Evolutionary conservation across 1,284 basidiomycete species (phyloP), one percentile per base, ranked within the genome.

Genomic region (Pseudozyma sp.): DNA sequence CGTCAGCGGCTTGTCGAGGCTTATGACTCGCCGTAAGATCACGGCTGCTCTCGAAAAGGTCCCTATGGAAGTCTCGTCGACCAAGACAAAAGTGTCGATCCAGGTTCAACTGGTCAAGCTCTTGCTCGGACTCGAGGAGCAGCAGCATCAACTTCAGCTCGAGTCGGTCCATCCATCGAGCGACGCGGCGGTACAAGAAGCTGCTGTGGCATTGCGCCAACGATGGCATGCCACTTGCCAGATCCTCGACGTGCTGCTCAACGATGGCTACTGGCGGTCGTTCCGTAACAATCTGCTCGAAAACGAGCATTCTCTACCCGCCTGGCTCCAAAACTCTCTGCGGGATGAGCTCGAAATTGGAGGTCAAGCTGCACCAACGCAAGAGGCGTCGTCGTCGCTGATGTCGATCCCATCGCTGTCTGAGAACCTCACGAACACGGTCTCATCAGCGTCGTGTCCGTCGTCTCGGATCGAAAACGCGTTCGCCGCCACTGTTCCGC

Each of bases 191-290:
- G 19, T 14, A 17, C 24, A 9, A 7, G 40, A 34, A 37, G 30
- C 57, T 7, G 45, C 11, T 5, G 49, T 11, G 5, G 51, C 46
- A 4, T 31, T 72, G 34, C 59, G 44, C 33, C 62, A 55, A 37
- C 69, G 64, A 39, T 72, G 64, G 63, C 60, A 67, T 44, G 39
- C 59, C 3, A 67, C 60, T 8, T 66, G 65, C 19, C 60, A 73
- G 51, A 50, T 64, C 24, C 59, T 73, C 7, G 70, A 73, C 31
- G 61, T 73, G 29, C 51, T 73, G 13, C 54, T 73, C 54, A 73
- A 73, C 50, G 70, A 68, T 5, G 65, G 70, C 14, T 73, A 68
- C 51, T 73, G 70, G 70, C 55, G 47, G 3, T 68, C 70, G 2
- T 68, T 73, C 57, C 70, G 70, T 8, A 53, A 64, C 44, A 73